phyloP scores from a whole-genome alignment of 768 basidiomycete species.

The Candolleomyces efflorescens region DNA sequence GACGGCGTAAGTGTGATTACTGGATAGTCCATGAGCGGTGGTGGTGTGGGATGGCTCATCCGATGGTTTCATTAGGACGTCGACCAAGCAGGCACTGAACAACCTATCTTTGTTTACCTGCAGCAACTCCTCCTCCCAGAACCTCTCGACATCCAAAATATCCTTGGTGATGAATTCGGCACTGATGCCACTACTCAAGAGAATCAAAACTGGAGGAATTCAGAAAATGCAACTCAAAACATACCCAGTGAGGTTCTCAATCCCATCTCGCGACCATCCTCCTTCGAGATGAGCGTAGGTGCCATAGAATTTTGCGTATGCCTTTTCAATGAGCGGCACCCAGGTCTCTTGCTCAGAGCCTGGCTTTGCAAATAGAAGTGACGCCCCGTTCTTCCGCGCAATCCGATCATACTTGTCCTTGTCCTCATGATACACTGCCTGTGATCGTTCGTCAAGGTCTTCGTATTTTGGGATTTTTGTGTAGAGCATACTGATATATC shows the following conservation, averaged over 20 bases:
- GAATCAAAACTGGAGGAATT: not conserved
- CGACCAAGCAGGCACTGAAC: conserved; percentile 45
- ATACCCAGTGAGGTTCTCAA: conserved; percentile 56
- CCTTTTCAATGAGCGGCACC: conserved; percentile 55
- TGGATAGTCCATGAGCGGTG: conserved; percentile 24
- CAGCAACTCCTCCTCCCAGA: conserved; percentile 51
- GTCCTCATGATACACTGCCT: conserved; percentile 46
- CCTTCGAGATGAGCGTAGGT: conserved; percentile 40
- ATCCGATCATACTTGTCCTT: conserved; percentile 40
- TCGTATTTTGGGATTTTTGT: conserved; percentile 50
- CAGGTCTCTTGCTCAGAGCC: conserved; percentile 48
- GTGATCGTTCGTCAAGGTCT: conserved; percentile 34
- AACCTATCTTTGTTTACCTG: conserved; percentile 47
- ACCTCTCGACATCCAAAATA: conserved; percentile 45
- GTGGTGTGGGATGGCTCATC: conserved; percentile 19
- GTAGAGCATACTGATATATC: conserved; percentile 36
- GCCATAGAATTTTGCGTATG: conserved; percentile 53
- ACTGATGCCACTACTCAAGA: conserved; percentile 30
- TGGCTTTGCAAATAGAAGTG: conserved; percentile 46
- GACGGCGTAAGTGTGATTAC: conserved; percentile 39
- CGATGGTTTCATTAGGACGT: conserved; percentile 28
- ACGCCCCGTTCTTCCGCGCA: conserved; percentile 44
- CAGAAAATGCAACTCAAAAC: not conserved
- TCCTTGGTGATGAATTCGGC: conserved; percentile 35
- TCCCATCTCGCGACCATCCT: conserved; percentile 42